Conservation (phyloP, 2,329 filamentous ascomycete species). For the Colletotrichum tofieldiae region DNA sequence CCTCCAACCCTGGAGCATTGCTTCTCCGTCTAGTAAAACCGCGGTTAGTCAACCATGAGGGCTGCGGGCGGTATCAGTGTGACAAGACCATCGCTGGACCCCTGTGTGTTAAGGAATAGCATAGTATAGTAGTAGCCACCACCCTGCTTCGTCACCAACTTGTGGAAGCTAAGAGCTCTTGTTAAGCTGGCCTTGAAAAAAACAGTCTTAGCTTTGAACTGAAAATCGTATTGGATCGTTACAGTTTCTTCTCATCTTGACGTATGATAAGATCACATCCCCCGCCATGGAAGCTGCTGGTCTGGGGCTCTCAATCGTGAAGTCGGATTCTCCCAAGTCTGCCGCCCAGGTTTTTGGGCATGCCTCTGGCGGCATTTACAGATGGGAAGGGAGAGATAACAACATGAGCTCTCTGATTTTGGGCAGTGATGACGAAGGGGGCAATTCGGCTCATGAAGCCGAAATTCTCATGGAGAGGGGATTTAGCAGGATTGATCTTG, state of each 20-base stretch:
- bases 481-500: background rate
- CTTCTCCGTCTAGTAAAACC: background rate
- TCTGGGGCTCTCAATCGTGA: background rate
- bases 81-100: background rate
- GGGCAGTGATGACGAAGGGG: background rate
- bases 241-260: background rate
- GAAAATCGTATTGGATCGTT: background rate
- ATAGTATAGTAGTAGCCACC: background rate
- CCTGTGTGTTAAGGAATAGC: background rate
- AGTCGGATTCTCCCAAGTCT: background rate
- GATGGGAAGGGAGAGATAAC: background rate
- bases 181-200: background rate
- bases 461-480: background rate
- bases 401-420: too few relatives aligned
- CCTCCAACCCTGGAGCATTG: background rate
- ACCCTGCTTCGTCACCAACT: background rate
- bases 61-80: background rate
- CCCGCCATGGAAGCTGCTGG: background rate
- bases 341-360: too few relatives aligned
- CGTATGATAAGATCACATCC: background rate
- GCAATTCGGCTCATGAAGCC: background rate
- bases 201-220: background rate
- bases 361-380: background rate
- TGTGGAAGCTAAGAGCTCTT: background rate
- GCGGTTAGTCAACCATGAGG: background rate